Evolutionary conservation across 257 asterid genomes (phyloP).

Genomic region (Leonotis leonurus): DNA sequence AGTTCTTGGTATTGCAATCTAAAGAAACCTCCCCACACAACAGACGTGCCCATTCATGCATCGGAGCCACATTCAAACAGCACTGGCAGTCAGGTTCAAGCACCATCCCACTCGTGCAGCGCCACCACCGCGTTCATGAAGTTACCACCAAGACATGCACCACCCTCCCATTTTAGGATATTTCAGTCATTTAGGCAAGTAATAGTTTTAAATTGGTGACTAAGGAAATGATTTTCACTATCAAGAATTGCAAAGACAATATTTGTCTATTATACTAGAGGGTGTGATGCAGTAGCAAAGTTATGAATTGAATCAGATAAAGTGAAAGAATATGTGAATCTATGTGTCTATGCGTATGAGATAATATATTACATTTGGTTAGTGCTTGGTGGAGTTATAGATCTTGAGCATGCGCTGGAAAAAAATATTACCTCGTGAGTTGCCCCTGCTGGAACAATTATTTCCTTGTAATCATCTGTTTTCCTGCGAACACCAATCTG

Average conservation of each 20-base stretch:
- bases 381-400: too few relatives aligned
- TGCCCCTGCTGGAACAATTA: slow-evolving; percentile 70
- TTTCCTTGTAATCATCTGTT: slow-evolving; percentile 71
- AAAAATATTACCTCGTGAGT: slow-evolving; percentile 65
- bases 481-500: slow-evolving; percentile 41
- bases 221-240: background rate
- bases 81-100: too few relatives aligned
- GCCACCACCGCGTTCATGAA: background rate
- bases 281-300: background rate
- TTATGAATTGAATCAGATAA: background rate
- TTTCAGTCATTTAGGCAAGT: background rate
- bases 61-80: too few relatives aligned
- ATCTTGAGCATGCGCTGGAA: slow-evolving; percentile 13
- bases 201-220: background rate
- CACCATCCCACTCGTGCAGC: too few relatives aligned
- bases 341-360: background rate
- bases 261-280: background rate
- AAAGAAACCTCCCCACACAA: too few relatives aligned
- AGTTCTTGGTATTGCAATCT: background rate
- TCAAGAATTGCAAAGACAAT: background rate
- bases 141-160: background rate
- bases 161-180: background rate
- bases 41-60: too few relatives aligned
- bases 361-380: too few relatives aligned
- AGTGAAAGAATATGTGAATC: background rate